Base-by-base conservation (phyloP, 1,284 basidiomycete genomes). In the Puccinia triticina region DNA sequence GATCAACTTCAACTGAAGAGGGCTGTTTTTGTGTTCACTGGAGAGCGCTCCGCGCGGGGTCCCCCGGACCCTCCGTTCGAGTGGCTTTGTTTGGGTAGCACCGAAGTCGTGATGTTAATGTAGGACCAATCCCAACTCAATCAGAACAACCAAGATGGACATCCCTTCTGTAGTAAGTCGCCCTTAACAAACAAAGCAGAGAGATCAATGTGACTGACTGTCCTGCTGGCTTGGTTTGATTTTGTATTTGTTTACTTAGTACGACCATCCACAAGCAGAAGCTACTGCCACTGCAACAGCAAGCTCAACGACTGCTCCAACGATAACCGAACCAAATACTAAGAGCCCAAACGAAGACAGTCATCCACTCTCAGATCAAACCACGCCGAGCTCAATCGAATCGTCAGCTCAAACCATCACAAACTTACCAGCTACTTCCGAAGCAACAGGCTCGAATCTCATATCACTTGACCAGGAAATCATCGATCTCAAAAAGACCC, bases 401-500 rank as follows among this genome's bases (percentile, higher is more conserved):
- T 5, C 46, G 32, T 32, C 53, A 48, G n/a, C 46, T 29, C 40
- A 48, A 29, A 48, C 71, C 21, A 48, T 32, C 21, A 48, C 71
- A 11, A 32, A 48, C 12, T n/a, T 34, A 48, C 46, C 40, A n/a
- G 11, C 46, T 21, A 43, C 14, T 7, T 14, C 40, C 43, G 11
- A 46, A 48, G 1, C 43, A 72, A 46, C 43, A 0, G 29, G 23
- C 53, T n/a, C 16, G 18, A 72, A 34, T 34, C 53, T 53, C 11
- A 34, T 40, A 34, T 29, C 55, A 46, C 59, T 77, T 23, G 75
- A 77, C 21, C 55, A 77, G n/a, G 75, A 77, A 64, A 18, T 77
- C 43, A 11, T 23, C 16, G 75, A 77, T 61, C 55, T 77, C 57
- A 77, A 77, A 64, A 77, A 64, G 34, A 77, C 75, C 18, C 14